phyloP scores from a whole-genome alignment of 441 rosid genomes.

The Jatropha podagrica region DNA sequence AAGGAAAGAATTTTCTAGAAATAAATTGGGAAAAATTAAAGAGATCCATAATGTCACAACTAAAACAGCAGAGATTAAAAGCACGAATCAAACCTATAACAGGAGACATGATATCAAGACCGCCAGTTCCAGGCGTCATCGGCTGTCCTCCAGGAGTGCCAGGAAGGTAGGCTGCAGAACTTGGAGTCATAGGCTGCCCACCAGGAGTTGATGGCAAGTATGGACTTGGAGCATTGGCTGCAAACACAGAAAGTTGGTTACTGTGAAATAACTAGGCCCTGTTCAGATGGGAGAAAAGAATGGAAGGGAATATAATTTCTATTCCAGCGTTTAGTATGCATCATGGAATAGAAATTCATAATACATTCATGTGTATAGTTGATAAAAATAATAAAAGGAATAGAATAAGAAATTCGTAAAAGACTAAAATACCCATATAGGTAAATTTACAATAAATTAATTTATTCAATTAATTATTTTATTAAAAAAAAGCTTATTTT shows the following conservation, averaged over 20 bases:
- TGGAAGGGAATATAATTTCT: too few species aligned
- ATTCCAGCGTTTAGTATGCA: too few species aligned
- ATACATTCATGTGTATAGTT: too few species aligned
- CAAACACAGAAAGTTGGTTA: slow-evolving; percentile 29
- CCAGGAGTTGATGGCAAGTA: slow-evolving; percentile 94
- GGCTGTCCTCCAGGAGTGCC: slow-evolving; percentile 99
- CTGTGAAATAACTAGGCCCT: neutral
- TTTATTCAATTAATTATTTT: too few species aligned
- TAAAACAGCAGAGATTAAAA: slow-evolving; percentile 5
- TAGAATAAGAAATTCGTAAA: too few species aligned
- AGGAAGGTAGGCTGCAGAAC: slow-evolving; percentile 74
- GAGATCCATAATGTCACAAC: neutral
- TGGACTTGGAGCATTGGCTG: slow-evolving; percentile 92
- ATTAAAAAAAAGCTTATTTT: too few species aligned
- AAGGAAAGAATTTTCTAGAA: neutral
- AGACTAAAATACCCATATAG: too few species aligned
- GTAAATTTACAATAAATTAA: too few species aligned
- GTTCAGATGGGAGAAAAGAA: too few species aligned
- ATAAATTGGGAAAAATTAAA: neutral
- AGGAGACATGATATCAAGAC: slow-evolving; percentile 94
- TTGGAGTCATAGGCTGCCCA: slow-evolving; percentile 95
- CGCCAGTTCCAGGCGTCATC: slow-evolving; percentile 97
- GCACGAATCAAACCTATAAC: slow-evolving; percentile 54
- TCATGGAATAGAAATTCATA: too few species aligned
- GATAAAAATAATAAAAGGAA: too few species aligned